phyloP scores from a whole-genome alignment of 169 alveolate species.

The Plasmodium reichenowi region DNA sequence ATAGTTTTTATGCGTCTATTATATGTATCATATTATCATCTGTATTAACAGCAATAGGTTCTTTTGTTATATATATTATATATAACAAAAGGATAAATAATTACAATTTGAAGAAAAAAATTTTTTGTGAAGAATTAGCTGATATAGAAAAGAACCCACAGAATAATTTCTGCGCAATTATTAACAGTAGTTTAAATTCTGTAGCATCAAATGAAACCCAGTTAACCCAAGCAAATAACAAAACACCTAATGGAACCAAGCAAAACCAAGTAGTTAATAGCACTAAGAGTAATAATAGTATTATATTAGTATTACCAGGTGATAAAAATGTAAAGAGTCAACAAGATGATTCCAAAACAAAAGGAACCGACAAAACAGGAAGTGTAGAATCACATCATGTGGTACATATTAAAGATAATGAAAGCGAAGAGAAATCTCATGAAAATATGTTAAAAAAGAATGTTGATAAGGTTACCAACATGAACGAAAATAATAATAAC shows the following conservation, averaged over 20 bases:
- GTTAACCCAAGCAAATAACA: conserved; percentile 3
- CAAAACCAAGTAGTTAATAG: background rate
- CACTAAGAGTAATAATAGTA: too few species aligned
- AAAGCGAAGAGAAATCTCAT: background rate
- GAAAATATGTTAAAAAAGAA: background rate
- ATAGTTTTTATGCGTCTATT: conserved; percentile 35
- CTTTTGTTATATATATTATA: conserved; percentile 60
- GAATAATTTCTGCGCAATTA: conserved; percentile 3
- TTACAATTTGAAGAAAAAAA: conserved; percentile 30
- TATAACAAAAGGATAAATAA: conserved; percentile 27
- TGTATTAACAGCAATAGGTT: conserved; percentile 51
- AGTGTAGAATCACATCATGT: too few species aligned
- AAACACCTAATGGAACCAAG: background rate
- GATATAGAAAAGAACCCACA: conserved; percentile 29
- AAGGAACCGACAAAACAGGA: background rate
- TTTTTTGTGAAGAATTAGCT: conserved; percentile 40
- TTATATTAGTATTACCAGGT: too few species aligned
- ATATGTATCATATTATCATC: conserved; percentile 66
- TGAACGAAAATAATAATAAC: background rate
- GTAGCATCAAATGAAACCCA: conserved; percentile 75
- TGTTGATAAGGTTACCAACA: background rate
- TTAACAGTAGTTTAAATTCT: conserved; percentile 67
- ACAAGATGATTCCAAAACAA: too few species aligned
- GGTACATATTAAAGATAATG: background rate
- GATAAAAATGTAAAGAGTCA: too few species aligned